Conservation (phyloP, 1,284 basidiomycete genomes). For the Leccinum angustisporum region DNA sequence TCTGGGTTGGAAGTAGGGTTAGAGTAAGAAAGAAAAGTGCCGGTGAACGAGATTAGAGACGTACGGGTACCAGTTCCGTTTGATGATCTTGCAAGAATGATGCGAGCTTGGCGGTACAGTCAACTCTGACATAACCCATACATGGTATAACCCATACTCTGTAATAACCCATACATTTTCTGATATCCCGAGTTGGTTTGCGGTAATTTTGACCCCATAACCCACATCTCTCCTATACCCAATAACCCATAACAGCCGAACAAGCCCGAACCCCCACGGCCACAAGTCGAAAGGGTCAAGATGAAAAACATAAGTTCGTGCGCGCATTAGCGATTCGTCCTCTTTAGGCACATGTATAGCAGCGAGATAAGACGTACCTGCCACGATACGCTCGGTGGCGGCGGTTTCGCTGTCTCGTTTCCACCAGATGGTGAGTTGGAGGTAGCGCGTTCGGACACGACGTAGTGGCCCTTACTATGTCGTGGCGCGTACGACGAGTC, state of each 20-base stretch:
- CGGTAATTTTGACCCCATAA: too few species aligned
- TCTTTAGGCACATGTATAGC: neutral
- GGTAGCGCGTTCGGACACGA: slow-evolving; percentile 69
- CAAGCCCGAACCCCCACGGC: neutral
- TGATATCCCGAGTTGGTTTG: too few species aligned
- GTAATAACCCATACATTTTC: too few species aligned
- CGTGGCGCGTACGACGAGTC: neutral
- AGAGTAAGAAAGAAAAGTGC: too few species aligned
- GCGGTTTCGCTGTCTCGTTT: slow-evolving; percentile 62
- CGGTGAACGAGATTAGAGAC: too few species aligned
- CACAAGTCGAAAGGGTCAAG: neutral
- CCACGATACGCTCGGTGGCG: slow-evolving; percentile 57
- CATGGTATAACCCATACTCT: too few species aligned
- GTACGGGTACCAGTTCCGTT: too few species aligned
- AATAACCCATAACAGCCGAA: neutral
- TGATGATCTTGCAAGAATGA: too few species aligned
- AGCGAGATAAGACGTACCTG: slow-evolving; percentile 49
- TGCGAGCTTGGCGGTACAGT: too few species aligned
- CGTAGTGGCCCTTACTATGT: slow-evolving; percentile 74
- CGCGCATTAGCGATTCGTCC: slow-evolving; percentile 12
- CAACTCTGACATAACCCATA: too few species aligned
- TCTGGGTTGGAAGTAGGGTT: too few species aligned
- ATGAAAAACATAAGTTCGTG: neutral
- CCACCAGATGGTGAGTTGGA: neutral
- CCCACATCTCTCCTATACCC: too few species aligned